Percentiles rank a stretch among this genome's conserved stretches.
phyloP scores from a whole-genome alignment of 306 rosid species.

The Mimosa bimucronata region DNA sequence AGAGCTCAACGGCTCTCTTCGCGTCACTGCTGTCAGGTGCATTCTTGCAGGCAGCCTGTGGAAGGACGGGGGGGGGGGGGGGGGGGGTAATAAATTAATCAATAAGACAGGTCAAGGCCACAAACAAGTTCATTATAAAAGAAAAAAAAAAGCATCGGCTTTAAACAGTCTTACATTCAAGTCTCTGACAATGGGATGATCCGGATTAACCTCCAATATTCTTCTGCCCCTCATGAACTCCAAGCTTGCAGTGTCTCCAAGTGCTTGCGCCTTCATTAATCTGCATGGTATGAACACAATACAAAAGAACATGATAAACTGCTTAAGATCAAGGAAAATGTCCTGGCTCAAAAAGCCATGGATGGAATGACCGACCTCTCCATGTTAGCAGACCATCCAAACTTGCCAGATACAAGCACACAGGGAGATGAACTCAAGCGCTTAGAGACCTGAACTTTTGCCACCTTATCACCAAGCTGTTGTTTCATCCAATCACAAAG shows the following conservation, averaged over 20 bases:
- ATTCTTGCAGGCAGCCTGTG: conserved; percentile 94
- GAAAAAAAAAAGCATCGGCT: neutral
- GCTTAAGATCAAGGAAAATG: neutral
- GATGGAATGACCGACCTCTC: conserved; percentile 65
- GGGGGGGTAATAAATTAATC: conserved; percentile 23
- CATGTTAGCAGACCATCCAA: conserved; percentile 99
- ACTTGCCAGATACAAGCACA: conserved; percentile 98
- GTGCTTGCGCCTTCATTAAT: conserved; percentile 99
- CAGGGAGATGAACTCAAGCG: conserved; percentile 99
- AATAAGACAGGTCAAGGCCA: neutral
- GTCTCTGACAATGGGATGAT: conserved; percentile 90
- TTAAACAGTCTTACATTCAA: conserved; percentile 64
- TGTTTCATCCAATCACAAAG: conserved; percentile 99
- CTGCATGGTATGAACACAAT: conserved; percentile 41
- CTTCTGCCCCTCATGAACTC: conserved; percentile 99
- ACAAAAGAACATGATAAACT: neutral
- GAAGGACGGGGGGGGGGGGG: too few relatives aligned
- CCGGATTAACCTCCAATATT: conserved; percentile 94
- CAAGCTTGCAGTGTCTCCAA: conserved; percentile 89
- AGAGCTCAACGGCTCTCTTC: conserved; percentile 83
- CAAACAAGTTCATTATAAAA: conserved; percentile 10
- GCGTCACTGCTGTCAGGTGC: conserved; percentile 86
- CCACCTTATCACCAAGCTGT: conserved; percentile 94
- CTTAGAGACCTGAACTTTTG: conserved; percentile 92
- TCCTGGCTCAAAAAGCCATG: neutral